Percentiles rank a stretch among this genome's conserved stretches.
Conservation (phyloP, 441 rosid species). For the Brassica hybrid region DNA sequence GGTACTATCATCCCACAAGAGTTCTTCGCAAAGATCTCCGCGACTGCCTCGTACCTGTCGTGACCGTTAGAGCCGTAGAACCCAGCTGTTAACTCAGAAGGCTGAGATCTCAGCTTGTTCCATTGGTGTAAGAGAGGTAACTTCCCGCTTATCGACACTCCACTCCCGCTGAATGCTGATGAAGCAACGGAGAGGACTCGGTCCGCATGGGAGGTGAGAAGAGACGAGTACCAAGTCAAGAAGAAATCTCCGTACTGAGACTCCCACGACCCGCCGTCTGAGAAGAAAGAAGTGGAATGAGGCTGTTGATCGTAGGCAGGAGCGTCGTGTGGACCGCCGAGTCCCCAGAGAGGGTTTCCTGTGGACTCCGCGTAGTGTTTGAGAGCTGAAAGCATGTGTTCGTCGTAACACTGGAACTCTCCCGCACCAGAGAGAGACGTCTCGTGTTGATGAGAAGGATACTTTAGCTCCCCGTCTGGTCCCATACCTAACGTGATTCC, state of each 20-base stretch:
- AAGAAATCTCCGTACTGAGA: conserved; percentile 81
- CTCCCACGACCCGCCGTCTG: conserved; percentile 90
- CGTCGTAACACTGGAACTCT: no score
- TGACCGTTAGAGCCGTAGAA: conserved; percentile 61
- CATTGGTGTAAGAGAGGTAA: conserved; percentile 73
- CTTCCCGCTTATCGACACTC: conserved; percentile 59
- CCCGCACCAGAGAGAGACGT: no score
- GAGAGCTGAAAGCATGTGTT: no score
- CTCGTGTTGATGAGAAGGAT: no score
- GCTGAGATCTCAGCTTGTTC: conserved; percentile 70
- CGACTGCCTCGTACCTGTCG: conserved; percentile 69
- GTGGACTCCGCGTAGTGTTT: no score
- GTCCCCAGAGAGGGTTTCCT: conserved; percentile 71
- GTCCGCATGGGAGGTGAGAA: conserved; percentile 71
- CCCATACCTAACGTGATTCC: no score
- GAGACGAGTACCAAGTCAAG: conserved; percentile 84
- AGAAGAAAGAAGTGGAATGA: conserved; percentile 59
- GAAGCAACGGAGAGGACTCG: conserved; percentile 72
- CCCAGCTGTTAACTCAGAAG: conserved; percentile 84
- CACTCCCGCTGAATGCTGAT: conserved; percentile 47
- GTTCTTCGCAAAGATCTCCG: conserved; percentile 67
- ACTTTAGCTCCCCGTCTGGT: no score
- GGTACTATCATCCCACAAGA: conserved; percentile 86
- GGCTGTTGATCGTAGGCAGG: conserved; percentile 68
- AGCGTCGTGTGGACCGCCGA: conserved; percentile 88